Evolutionary conservation across 2,329 filamentous ascomycete species (phyloP).

Genomic region (Coniochaeta sp.): DNA sequence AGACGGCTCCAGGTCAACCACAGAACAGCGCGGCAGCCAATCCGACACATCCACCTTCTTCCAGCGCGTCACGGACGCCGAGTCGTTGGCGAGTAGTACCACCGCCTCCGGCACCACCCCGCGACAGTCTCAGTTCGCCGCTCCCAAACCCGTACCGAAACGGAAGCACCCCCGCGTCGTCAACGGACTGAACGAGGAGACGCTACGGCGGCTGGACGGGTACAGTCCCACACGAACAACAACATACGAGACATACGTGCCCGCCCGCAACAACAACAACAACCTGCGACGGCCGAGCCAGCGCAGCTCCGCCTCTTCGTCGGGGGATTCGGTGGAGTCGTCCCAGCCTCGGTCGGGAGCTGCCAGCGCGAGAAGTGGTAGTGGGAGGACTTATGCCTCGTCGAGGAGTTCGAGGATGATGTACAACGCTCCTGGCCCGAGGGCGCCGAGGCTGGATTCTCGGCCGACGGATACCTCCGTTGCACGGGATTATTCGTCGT

Average conservation of each 20-base stretch:
- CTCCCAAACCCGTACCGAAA: too few species aligned
- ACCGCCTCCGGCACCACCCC: slow-evolving; percentile 4
- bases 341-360: slow-evolving; percentile 10
- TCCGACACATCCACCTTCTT: slow-evolving; percentile 8
- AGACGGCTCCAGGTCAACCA: slow-evolving; percentile 1
- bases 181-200: slow-evolving; percentile 17
- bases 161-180: slow-evolving; percentile 1
- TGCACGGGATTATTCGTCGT: not conserved
- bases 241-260: slow-evolving; percentile 13
- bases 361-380: slow-evolving; percentile 8
- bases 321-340: slow-evolving; percentile 14
- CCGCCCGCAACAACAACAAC: too few species aligned
- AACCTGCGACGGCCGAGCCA: slow-evolving; percentile 11
- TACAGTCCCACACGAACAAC: slow-evolving; percentile 9
- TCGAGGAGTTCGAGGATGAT: slow-evolving; percentile 12
- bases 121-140: slow-evolving; percentile 10
- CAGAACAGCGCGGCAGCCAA: slow-evolving; percentile 3
- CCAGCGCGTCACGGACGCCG: slow-evolving; percentile 8
- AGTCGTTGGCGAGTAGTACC: slow-evolving; percentile 8
- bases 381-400: slow-evolving; percentile 14
- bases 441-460: slow-evolving; percentile 5
- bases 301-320: slow-evolving; percentile 14
- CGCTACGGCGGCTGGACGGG: slow-evolving; percentile 17
- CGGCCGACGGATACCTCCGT: slow-evolving; percentile 2
- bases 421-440: slow-evolving; percentile 1